A percentile compares a stretch with the other conserved stretches of the same genome.
Conservation (phyloP, 768 basidiomycete species). For the Lentinula raphanica region DNA sequence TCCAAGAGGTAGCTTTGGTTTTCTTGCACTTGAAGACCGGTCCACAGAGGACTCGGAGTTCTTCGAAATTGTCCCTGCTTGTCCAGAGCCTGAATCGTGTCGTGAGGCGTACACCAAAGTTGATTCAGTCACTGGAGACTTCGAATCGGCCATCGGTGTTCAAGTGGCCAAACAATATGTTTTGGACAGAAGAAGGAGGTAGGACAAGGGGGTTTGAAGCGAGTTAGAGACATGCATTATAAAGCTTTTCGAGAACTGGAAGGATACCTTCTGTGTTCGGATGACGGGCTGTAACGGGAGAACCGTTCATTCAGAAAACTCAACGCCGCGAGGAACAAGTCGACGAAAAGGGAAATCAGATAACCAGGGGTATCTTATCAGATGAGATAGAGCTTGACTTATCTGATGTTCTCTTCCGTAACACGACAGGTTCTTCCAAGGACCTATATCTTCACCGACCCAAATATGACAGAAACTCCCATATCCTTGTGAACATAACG, state of each 20-base stretch:
- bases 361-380: neutral
- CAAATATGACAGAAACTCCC: neutral
- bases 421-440: neutral
- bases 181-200: too few species aligned
- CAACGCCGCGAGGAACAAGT: neutral
- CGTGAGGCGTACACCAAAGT: neutral
- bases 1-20: constrained; percentile 25
- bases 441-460: too few species aligned
- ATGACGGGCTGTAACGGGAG: neutral
- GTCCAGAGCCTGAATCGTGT: neutral
- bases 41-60: neutral
- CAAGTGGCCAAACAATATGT: too few species aligned
- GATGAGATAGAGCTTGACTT: neutral
- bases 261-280: neutral
- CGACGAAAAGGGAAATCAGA: neutral
- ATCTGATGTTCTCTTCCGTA: neutral
- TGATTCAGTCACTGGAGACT: neutral
- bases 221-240: too few species aligned
- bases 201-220: too few species aligned
- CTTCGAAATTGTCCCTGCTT: neutral
- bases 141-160: neutral
- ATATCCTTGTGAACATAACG: neutral
- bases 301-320: neutral
- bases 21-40: neutral
- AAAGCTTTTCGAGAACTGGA: neutral